A percentile compares a stretch with the other conserved stretches of the same genome.
Evolutionary conservation across 305 asterid species (phyloP).

Genomic region (Solanum hybrid): DNA sequence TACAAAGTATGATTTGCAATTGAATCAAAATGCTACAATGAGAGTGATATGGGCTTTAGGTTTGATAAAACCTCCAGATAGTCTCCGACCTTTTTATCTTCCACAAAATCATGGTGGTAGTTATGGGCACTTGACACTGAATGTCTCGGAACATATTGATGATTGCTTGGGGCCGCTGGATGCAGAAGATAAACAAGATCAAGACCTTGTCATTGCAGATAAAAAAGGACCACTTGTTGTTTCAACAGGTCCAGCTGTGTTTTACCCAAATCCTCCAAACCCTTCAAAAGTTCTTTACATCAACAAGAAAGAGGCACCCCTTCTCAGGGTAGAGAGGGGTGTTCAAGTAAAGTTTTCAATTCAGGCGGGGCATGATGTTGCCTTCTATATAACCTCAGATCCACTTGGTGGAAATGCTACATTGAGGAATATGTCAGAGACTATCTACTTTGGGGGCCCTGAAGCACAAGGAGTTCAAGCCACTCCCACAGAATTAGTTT

Average conservation of each 20-base stretch:
- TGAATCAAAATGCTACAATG: conserved; percentile 54
- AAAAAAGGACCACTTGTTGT: conserved; percentile 81
- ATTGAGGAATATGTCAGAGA: conserved; percentile 67
- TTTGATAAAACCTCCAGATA: conserved; percentile 81
- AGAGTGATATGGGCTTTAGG: conserved; percentile 93
- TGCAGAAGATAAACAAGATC: conserved; percentile 90
- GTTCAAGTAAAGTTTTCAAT: conserved; percentile 83
- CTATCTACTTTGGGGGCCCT: conserved; percentile 87
- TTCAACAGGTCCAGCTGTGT: conserved; percentile 64
- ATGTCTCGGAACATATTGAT: conserved; percentile 51
- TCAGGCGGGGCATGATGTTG: conserved; percentile 97
- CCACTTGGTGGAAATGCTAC: conserved; percentile 98
- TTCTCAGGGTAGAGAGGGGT: conserved; percentile 93
- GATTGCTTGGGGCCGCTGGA: conserved; percentile 93
- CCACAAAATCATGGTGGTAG: conserved; percentile 92
- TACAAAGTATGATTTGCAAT: conserved; percentile 41
- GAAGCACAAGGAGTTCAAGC: conserved; percentile 93
- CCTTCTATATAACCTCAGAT: conserved; percentile 84
- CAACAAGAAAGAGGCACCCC: conserved; percentile 91
- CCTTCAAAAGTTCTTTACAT: conserved; percentile 81
- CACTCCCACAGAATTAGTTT: conserved; percentile 64
- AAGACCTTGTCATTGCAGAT: conserved; percentile 91
- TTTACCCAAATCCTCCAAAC: conserved; percentile 92
- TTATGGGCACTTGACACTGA: conserved; percentile 67
- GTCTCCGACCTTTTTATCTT: conserved; percentile 77